These are phyloP conservation scores for Myriosclerotinia curreyana DNA, from an alignment of 2,329 filamentous ascomycete genomes.

Conservation along the genomic window DNA sequence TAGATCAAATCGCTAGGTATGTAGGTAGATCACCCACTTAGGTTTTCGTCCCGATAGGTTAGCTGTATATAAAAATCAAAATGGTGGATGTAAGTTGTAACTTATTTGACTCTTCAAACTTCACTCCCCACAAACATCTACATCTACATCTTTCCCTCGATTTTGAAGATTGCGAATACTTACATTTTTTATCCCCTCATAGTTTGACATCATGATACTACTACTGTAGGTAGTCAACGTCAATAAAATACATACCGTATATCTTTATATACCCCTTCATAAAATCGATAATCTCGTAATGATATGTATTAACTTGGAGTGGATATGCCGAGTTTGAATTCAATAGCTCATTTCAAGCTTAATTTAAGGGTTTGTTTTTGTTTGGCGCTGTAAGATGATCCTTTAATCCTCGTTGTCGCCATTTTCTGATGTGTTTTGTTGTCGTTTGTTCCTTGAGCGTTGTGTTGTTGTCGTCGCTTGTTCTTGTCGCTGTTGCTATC, in stretches of 20 bases:
- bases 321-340: background rate
- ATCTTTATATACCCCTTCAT: background rate
- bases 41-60: background rate
- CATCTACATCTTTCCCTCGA: no score
- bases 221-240: no score
- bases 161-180: background rate
- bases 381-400: background rate
- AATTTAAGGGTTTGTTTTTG: background rate
- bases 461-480: background rate
- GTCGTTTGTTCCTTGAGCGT: no score
- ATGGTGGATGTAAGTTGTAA: background rate
- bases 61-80: background rate
- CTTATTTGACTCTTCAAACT: background rate
- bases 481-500: background rate
- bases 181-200: background rate
- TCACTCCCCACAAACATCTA: background rate
- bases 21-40: background rate
- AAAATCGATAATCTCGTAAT: background rate
- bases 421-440: background rate
- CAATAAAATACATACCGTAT: no score
- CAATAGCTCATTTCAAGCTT: slow-evolving; percentile 1
- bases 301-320: background rate
- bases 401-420: background rate
- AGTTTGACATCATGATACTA: background rate
- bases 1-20: background rate